Conservation (phyloP, 2,329 filamentous ascomycete genomes). For the Penicillium fuscoglaucum region DNA sequence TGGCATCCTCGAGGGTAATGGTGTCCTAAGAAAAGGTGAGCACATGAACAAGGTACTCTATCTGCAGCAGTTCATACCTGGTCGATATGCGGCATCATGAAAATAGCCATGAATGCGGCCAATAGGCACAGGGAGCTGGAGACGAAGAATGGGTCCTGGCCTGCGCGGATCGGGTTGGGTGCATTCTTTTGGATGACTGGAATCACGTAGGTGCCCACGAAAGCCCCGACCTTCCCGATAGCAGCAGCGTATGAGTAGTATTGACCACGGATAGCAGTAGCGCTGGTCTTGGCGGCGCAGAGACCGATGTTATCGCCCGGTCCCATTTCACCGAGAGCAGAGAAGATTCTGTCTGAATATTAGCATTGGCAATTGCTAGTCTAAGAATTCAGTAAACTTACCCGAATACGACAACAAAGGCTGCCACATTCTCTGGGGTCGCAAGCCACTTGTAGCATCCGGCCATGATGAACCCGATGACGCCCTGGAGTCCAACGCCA, state of each 20-base stretch:
- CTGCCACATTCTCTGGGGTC: conserved; percentile 65
- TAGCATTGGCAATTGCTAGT: neutral
- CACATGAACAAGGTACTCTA: neutral
- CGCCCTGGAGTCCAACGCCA: conserved; percentile 70
- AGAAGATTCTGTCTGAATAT: conserved; percentile 58
- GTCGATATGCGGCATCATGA: conserved; percentile 72
- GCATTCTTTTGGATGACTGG: conserved; percentile 65
- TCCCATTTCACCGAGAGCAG: conserved; percentile 75
- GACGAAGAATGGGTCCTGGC: conserved; percentile 91
- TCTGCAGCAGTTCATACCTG: conserved; percentile 39
- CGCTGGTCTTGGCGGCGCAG: conserved; percentile 80
- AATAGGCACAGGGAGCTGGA: conserved; percentile 74
- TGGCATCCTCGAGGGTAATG: conserved; percentile 72
- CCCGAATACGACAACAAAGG: conserved; percentile 77
- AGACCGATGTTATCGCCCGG: conserved; percentile 91
- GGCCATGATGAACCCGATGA: conserved; percentile 87
- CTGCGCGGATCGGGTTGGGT: conserved; percentile 57
- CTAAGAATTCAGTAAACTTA: conserved; percentile 20
- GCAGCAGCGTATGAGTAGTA: conserved; percentile 59
- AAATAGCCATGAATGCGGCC: conserved; percentile 64
- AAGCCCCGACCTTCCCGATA: conserved; percentile 60
- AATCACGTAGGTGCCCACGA: conserved; percentile 82
- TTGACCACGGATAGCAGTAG: conserved; percentile 81
- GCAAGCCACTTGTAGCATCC: conserved; percentile 72
- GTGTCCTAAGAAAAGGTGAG: conserved; percentile 64